Evolutionary conservation across 495 filamentous ascomycete genomes (phyloP).

Genomic region (Lentithecium fluviatile): DNA sequence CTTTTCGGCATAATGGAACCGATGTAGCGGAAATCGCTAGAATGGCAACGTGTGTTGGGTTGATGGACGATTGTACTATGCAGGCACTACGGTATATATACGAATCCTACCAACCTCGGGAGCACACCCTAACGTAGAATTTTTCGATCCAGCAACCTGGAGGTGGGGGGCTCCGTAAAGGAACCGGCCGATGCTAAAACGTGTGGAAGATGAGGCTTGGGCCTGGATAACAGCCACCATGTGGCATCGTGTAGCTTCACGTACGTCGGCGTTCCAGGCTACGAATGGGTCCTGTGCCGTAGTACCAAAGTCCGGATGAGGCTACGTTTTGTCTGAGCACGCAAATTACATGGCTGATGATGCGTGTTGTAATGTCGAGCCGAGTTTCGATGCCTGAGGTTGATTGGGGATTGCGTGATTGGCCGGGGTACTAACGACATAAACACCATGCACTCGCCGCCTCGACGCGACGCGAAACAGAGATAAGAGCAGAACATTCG

Average conservation of each 20-base stretch:
- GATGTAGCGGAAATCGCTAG: not conserved
- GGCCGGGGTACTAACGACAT: conserved; percentile 28
- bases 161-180: too few relatives aligned
- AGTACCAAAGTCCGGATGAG: not conserved
- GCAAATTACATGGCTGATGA: conserved; percentile 22
- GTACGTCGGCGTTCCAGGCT: not conserved
- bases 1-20: not conserved
- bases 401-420: conserved; percentile 32
- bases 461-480: not conserved
- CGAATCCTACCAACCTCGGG: too few relatives aligned
- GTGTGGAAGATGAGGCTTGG: not conserved
- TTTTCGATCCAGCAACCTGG: too few relatives aligned
- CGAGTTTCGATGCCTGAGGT: not conserved
- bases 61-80: too few relatives aligned
- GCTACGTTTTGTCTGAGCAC: conserved; percentile 8
- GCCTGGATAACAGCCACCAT: conserved; percentile 1
- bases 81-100: too few relatives aligned
- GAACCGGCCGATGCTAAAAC: too few relatives aligned
- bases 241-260: conserved; percentile 1
- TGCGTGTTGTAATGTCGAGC: not conserved
- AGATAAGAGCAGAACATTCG: conserved; percentile 10
- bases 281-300: not conserved
- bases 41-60: not conserved
- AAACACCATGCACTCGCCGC: not conserved
- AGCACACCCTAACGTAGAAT: too few relatives aligned